A percentile compares a stretch with the other conserved stretches of the same genome.
Evolutionary conservation across 768 basidiomycete genomes (phyloP).

Genomic region (Suillus spraguei): DNA sequence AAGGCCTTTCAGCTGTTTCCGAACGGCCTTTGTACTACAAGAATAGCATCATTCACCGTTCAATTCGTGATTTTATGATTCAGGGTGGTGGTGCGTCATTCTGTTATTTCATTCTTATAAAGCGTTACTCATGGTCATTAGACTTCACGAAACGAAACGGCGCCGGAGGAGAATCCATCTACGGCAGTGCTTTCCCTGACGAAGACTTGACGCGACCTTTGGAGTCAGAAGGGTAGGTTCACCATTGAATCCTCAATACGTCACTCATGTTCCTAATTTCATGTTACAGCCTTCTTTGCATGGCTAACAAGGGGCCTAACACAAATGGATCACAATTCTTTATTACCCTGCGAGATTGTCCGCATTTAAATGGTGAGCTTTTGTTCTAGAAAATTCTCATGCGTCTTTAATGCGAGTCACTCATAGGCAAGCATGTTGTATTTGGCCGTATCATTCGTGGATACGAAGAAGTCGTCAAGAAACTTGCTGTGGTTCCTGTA

Average conservation of each 20-base stretch:
- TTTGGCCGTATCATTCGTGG: conserved; percentile 61
- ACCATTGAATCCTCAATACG: conserved; percentile 8
- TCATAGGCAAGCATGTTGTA: conserved; percentile 59
- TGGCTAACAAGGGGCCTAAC: conserved; percentile 86
- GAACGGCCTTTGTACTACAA: conserved; percentile 84
- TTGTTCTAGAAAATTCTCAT: not conserved
- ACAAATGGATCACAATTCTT: conserved; percentile 92
- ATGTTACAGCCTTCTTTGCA: conserved; percentile 67
- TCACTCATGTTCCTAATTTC: not conserved
- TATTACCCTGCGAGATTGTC: conserved; percentile 74
- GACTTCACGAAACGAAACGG: conserved; percentile 84
- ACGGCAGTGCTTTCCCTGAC: conserved; percentile 73
- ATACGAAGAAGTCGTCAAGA: conserved; percentile 58
- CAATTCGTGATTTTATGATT: conserved; percentile 79
- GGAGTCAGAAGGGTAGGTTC: conserved; percentile 61
- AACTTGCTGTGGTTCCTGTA: conserved; percentile 63
- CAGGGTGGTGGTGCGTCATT: conserved; percentile 68
- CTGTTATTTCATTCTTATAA: not conserved
- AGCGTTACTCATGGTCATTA: conserved; percentile 22
- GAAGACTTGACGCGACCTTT: conserved; percentile 69
- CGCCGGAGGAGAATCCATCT: conserved; percentile 81
- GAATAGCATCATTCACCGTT: conserved; percentile 74
- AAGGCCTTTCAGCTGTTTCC: conserved; percentile 64
- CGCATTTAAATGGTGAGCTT: conserved; percentile 69
- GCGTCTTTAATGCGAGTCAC: conserved; percentile 7